phyloP scores from a whole-genome alignment of 2,329 filamentous ascomycete species.

The Trichoderma breve region DNA sequence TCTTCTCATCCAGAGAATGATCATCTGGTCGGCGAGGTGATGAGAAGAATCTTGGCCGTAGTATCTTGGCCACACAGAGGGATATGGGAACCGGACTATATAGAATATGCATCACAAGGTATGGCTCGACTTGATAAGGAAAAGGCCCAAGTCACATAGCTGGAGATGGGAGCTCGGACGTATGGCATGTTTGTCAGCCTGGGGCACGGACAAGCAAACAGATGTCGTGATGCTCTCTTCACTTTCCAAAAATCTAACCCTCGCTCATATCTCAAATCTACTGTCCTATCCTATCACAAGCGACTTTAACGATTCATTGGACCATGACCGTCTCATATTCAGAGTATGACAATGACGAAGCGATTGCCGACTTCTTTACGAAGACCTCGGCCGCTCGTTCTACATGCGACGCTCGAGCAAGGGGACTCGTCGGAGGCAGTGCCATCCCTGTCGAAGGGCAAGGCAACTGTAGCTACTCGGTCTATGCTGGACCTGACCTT shows the following conservation, averaged over 20 bases:
- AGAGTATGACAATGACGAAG: not conserved
- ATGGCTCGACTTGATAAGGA: too few relatives aligned
- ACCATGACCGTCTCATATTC: not conserved
- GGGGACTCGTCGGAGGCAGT: not conserved
- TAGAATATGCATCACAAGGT: too few relatives aligned
- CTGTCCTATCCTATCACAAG: too few relatives aligned
- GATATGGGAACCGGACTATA: too few relatives aligned
- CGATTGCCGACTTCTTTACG: not conserved
- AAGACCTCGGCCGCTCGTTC: not conserved
- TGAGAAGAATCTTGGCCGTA: too few relatives aligned
- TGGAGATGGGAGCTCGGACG: too few relatives aligned
- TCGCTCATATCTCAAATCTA: not conserved
- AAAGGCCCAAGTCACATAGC: too few relatives aligned
- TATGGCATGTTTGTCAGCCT: not conserved
- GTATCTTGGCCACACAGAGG: too few relatives aligned
- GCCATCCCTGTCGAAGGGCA: not conserved
- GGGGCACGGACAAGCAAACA: not conserved
- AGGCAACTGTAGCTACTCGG: not conserved
- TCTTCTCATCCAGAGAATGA: too few relatives aligned
- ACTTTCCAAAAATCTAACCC: not conserved
- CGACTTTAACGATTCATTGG: not conserved
- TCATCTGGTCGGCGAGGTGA: too few relatives aligned
- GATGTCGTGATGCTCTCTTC: not conserved
- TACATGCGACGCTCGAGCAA: not conserved
- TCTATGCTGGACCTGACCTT: not conserved